A percentile compares a stretch with the other conserved stretches of the same genome.
Evolutionary conservation across 495 filamentous ascomycete species (phyloP).

Genomic region (Astrothelium subdiscretum): DNA sequence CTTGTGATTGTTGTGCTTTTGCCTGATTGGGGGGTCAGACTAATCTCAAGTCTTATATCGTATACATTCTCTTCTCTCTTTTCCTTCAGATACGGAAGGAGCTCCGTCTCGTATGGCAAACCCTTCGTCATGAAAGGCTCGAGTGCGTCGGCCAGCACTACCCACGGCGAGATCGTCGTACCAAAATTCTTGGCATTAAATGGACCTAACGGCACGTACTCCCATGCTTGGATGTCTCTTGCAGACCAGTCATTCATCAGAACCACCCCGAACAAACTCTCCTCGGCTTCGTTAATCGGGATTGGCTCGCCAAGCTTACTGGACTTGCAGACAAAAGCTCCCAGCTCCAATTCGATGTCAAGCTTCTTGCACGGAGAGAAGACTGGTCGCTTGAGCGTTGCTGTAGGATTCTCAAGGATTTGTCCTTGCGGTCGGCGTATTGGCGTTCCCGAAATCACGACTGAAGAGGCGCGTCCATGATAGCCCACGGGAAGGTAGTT

Average conservation of each 20-base stretch:
- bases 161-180: slow-evolving; percentile 82
- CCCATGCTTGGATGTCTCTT: slow-evolving; percentile 82
- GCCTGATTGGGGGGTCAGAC: slow-evolving; percentile 51
- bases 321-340: slow-evolving; percentile 59
- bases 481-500: slow-evolving; percentile 78
- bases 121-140: slow-evolving; percentile 54
- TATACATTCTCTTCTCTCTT: slow-evolving; percentile 50
- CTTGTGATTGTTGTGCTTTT: slow-evolving; percentile 51
- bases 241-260: slow-evolving; percentile 94
- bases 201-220: slow-evolving; percentile 54
- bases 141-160: slow-evolving; percentile 73
- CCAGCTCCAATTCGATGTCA: slow-evolving; percentile 84
- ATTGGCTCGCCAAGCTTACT: slow-evolving; percentile 52
- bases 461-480: slow-evolving; percentile 29
- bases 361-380: slow-evolving; percentile 55
- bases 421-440: slow-evolving; percentile 74
- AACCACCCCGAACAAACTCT: slow-evolving; percentile 76
- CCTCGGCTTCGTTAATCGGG: slow-evolving; percentile 51
- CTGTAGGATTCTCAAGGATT: slow-evolving; percentile 54
- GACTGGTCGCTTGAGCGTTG: slow-evolving; percentile 46
- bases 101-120: slow-evolving; percentile 48
- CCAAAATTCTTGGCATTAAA: slow-evolving; percentile 92
- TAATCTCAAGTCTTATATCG: slow-evolving; percentile 65
- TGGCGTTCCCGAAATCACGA: slow-evolving; percentile 33
- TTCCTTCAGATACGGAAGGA: slow-evolving; percentile 64